Evolutionary conservation across 257 asterid species (phyloP), one percentile per base, ranked within the genome.

Genomic region (Perilla frutescens): DNA sequence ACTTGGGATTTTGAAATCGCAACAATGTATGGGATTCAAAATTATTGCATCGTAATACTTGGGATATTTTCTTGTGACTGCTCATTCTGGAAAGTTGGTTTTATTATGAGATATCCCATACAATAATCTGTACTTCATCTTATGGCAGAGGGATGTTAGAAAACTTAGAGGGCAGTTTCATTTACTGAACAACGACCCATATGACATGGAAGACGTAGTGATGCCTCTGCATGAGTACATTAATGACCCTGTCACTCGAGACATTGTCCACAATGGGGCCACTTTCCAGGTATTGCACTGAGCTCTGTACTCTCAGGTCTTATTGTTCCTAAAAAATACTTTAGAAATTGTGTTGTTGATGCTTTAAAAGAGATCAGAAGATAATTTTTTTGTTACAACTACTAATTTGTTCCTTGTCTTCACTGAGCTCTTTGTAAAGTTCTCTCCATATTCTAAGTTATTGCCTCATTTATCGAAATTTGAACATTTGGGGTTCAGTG

Each of bases 231-330:
- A 74, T 36, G 83, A 90, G 66, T 95, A 85, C 87, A 90, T 95
- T 47, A 78, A 89, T 70, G 84, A 89, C 79, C 97, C 98, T 58
- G 85, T 86, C 66, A 92, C 95, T 70, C 84, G 20, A 79, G 99
- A 95, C 32, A 79, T 95, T 79, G 79, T 95, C 78, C 97, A 92
- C 77, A 92, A 95, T 62, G 99, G 99, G 63, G 99, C 99, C 72
- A 92, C 97, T 71, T 95, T 89, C 77, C 99, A 95, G 99, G 99
- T 87, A 81, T 68, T 69, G 15, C 70, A 64, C 12, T 80, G 51
- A 59, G 53, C 74, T 57, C 64, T 36, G 12, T 4, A 43, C 48
- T 60, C 61, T 67, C 71, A 7, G 15, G 5, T 43, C 39, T 76
- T 65, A 37, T 44, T 51, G 41, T 54, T 71, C 43, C 8, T 34